phyloP scores from a whole-genome alignment of 139 green algal species.

The Deuterostichococcus epilithicus region DNA sequence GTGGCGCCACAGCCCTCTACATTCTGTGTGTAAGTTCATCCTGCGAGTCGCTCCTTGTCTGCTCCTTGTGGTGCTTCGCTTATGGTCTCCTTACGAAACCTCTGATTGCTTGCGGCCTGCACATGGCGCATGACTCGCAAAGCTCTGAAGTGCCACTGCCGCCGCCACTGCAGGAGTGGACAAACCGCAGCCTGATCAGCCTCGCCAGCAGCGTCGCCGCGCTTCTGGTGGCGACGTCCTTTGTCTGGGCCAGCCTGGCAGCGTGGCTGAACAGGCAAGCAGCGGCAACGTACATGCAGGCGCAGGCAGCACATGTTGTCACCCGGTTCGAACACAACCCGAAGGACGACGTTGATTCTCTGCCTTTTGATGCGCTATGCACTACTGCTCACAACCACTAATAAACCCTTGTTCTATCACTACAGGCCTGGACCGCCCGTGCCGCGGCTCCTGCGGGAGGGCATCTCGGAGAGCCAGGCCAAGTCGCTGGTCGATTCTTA shows the following conservation, averaged over 20 bases:
- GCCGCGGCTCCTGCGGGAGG: neutral
- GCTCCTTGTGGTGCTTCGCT: too few species aligned
- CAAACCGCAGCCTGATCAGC: conserved; percentile 19
- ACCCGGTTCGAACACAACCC: too few species aligned
- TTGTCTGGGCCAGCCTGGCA: conserved; percentile 41
- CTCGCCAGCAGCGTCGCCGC: conserved; percentile 23
- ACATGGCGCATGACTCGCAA: neutral
- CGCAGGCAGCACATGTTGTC: too few species aligned
- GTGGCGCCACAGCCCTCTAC: conserved; percentile 31
- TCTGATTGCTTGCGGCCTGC: neutral
- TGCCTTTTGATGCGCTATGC: too few species aligned
- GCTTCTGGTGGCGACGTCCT: conserved; percentile 17
- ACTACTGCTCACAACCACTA: too few species aligned
- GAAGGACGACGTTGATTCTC: too few species aligned
- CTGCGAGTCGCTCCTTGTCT: too few species aligned
- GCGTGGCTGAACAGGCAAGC: neutral
- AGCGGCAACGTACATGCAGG: too few species aligned
- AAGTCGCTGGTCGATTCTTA: neutral
- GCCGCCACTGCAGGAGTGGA: conserved; percentile 12
- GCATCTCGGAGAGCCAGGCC: neutral
- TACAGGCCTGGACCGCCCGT: neutral
- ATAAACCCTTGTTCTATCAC: neutral
- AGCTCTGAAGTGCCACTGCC: neutral
- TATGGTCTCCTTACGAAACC: too few species aligned
- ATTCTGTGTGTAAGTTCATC: conserved; percentile 21